Evolutionary conservation across 2,329 filamentous ascomycete genomes (phyloP).

Genomic region (Aspergillus clavatus): DNA sequence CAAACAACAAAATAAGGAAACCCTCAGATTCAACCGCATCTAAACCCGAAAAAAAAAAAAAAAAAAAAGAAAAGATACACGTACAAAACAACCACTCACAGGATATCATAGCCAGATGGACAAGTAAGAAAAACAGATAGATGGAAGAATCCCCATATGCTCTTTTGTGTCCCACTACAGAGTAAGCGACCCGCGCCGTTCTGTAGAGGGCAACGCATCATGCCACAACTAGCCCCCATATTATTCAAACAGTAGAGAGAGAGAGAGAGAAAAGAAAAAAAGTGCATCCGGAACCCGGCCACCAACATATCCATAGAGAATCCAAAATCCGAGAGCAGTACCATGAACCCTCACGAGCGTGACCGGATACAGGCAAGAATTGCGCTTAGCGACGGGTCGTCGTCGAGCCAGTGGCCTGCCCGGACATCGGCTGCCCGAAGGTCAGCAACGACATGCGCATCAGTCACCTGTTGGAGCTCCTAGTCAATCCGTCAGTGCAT

Average conservation of each 20-base stretch:
- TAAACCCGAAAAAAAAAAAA: too few species aligned
- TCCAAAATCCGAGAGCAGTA: too few species aligned
- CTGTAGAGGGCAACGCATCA: not conserved
- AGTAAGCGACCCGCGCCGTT: not conserved
- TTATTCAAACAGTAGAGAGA: not conserved
- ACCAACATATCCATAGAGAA: conserved; percentile 5
- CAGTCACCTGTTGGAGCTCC: conserved; percentile 55
- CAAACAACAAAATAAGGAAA: not conserved
- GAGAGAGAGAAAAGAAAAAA: too few species aligned
- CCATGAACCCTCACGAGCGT: conserved; percentile 23
- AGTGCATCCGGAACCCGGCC: not conserved
- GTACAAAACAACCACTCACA: not conserved
- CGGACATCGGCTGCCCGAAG: conserved; percentile 52
- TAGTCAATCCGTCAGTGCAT: conserved; percentile 24
- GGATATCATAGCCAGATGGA: not conserved
- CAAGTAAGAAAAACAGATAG: not conserved
- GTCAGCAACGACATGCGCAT: conserved; percentile 52
- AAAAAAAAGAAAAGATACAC: not conserved
- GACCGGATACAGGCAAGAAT: conserved; percentile 45
- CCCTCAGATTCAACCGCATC: not conserved
- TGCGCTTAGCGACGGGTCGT: conserved; percentile 53
- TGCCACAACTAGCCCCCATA: not conserved
- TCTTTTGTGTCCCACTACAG: not conserved
- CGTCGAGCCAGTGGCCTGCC: conserved; percentile 57
- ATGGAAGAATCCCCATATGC: not conserved